These are phyloP conservation scores for Leishmania lainsoni DNA, from an alignment of 208 protist species.

Conservation along the genomic window DNA sequence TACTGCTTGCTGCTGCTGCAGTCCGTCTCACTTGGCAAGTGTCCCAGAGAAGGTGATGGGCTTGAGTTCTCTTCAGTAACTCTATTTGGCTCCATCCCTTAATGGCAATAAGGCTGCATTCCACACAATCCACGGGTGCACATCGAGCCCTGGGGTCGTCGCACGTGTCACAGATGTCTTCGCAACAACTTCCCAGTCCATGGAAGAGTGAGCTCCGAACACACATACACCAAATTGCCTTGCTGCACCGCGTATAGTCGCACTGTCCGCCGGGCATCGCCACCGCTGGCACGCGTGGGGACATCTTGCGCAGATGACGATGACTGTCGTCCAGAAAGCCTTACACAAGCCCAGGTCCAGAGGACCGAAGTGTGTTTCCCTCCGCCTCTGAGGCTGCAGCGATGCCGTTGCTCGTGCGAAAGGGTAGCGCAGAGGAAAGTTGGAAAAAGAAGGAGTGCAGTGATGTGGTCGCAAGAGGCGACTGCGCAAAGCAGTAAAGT, in stretches of 20 bases:
- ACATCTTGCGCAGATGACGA: constrained; percentile 14
- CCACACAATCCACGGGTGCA: constrained; percentile 83
- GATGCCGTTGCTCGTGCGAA: not conserved
- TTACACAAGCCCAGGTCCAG: not conserved
- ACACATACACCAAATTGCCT: constrained; percentile 24
- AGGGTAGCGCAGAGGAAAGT: not conserved
- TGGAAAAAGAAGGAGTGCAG: no score
- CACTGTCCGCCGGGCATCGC: not conserved
- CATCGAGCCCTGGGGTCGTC: constrained; percentile 55
- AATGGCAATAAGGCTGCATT: not conserved
- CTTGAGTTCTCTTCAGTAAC: not conserved
- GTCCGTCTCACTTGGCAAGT: not conserved
- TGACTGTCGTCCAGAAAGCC: constrained; percentile 28
- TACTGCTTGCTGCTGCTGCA: constrained; percentile 1
- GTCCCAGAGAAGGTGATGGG: not conserved
- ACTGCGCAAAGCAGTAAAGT: not conserved
- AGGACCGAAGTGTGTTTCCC: not conserved
- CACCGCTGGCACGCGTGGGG: not conserved
- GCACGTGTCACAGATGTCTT: not conserved
- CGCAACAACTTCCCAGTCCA: constrained; percentile 58
- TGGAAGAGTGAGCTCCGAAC: constrained; percentile 70
- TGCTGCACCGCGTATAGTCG: not conserved
- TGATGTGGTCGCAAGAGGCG: not conserved
- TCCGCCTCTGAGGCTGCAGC: not conserved
- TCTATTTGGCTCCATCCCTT: not conserved